Base-by-base conservation (phyloP, 2,329 filamentous ascomycete species). In the Clonostachys solani region DNA sequence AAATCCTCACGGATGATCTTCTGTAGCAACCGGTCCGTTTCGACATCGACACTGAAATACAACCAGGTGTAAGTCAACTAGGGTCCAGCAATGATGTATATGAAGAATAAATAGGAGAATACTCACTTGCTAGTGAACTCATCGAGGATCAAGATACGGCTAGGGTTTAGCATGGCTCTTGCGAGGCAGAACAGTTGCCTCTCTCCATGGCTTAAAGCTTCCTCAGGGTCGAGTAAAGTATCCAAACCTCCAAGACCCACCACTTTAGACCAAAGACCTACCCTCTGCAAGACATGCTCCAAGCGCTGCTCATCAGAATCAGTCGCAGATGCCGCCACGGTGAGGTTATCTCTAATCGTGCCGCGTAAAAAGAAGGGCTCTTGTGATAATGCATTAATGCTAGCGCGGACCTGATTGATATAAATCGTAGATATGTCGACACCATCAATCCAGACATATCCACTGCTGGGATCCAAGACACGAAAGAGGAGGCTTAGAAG, bases 1-100 rank as follows among this genome's bases (percentile, higher is more conserved):
- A 87, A 86, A 56, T 85, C 81, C 52, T 81, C 76, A n/a, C 81
- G 70, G 52, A 88, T 87, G 41, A 72, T 78, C 5, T 78, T 71
- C 63, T 88, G 84, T 54, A 88, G 88, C n/a, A 85, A 69, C 2
- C 72, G 68, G 60, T 89, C 85, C 0, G 85, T 88, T 44, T 73
- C 70, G 77, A 86, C 84, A 59, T 88, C 85, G 1, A 89, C 83
- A 0, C 84, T 83, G 5, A 76, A 81, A 16, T 10, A 29, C 5
- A 42, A n/a, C 15, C n/a, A 33, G 36, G 43, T 19, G 43, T 43
- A 33, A 45, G 7, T 29, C 23, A 29, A 29, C 23, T 16, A 6
- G 37, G 15, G 23, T 23, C 18, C 7, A 12, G n/a, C 13, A 34
- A 5, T 23, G n/a, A 13, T 16, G 29, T 4, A 40, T 15, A 16